A percentile compares a stretch with the other conserved stretches of the same genome.
Evolutionary conservation across 1,139 yeast species (phyloP).

Genomic region (Yueomyces sp.): DNA sequence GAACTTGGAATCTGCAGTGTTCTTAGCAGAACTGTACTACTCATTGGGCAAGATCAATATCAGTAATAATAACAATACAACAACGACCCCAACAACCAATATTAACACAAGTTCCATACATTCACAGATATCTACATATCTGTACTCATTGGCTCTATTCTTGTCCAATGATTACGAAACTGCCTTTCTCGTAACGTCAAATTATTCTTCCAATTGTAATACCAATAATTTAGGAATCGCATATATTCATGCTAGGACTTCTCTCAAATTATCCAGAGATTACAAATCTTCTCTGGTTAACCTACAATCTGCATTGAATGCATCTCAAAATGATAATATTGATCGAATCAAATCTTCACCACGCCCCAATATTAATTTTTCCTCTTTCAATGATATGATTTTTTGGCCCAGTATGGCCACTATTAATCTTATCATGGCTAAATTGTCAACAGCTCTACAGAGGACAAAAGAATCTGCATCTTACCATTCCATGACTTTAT

Average conservation of each 20-base stretch:
- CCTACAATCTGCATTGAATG: constrained; percentile 15
- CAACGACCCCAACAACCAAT: not conserved
- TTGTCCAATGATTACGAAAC: constrained; percentile 14
- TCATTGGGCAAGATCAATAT: constrained; percentile 5
- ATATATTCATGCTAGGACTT: not conserved
- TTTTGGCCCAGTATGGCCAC: constrained; percentile 51
- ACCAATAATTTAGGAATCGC: not conserved
- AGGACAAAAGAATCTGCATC: constrained; percentile 55
- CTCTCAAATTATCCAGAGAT: constrained; percentile 11
- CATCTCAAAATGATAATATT: constrained; percentile 2
- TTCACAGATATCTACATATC: constrained; percentile 10
- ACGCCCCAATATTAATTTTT: constrained; percentile 2
- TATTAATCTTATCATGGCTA: constrained; percentile 57
- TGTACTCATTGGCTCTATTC: constrained; percentile 17
- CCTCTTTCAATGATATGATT: constrained; percentile 3
- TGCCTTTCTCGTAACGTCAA: constrained; percentile 4
- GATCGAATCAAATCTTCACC: not conserved
- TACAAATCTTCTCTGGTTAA: constrained; percentile 11
- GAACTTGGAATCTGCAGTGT: constrained; percentile 21
- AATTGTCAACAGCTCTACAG: constrained; percentile 45
- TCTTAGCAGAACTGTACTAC: constrained; percentile 18
- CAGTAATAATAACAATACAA: not conserved
- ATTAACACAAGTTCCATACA: not conserved
- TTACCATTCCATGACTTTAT: constrained; percentile 56
- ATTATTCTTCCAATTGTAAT: not conserved